Percentiles rank a stretch among this genome's conserved stretches.
Conservation (phyloP, 306 rosid species). For the Vicia sativa region DNA sequence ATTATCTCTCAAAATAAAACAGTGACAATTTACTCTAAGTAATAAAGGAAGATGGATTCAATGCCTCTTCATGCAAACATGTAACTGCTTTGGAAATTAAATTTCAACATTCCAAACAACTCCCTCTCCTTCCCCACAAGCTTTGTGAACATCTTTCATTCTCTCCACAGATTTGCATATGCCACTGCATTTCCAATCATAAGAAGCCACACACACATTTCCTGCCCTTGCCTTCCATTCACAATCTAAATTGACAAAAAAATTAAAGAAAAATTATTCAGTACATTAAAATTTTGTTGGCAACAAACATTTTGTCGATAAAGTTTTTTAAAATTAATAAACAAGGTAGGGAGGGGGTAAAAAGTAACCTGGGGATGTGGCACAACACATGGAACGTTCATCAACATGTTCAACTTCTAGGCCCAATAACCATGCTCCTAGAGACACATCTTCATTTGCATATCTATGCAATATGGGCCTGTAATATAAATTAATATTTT, state of each 20-base stretch:
- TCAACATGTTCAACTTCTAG: slow-evolving; percentile 78
- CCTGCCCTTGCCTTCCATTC: slow-evolving; percentile 73
- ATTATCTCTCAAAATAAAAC: slow-evolving; percentile 1
- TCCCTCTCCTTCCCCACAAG: slow-evolving; percentile 72
- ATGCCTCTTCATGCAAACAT: no score
- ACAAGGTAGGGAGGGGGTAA: no score
- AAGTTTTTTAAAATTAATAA: no score
- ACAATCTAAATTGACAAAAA: slow-evolving; percentile 49
- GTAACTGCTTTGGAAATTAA: slow-evolving; percentile 2
- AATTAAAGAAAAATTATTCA: neutral
- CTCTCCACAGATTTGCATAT: slow-evolving; percentile 76
- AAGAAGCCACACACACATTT: slow-evolving; percentile 79
- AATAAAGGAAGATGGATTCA: no score
- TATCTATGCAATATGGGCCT: slow-evolving; percentile 86
- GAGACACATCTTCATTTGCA: slow-evolving; percentile 90
- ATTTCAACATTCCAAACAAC: slow-evolving; percentile 71
- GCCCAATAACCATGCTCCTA: slow-evolving; percentile 90
- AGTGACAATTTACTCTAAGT: neutral
- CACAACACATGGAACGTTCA: slow-evolving; percentile 92
- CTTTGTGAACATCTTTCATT: slow-evolving; percentile 67
- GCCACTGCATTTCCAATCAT: slow-evolving; percentile 96
- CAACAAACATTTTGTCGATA: no score
- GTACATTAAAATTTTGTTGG: no score
- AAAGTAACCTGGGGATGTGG: slow-evolving; percentile 69
- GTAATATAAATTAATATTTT: neutral